phyloP scores from a whole-genome alignment of 2,329 filamentous ascomycete species.

The Orbilia oligospora region DNA sequence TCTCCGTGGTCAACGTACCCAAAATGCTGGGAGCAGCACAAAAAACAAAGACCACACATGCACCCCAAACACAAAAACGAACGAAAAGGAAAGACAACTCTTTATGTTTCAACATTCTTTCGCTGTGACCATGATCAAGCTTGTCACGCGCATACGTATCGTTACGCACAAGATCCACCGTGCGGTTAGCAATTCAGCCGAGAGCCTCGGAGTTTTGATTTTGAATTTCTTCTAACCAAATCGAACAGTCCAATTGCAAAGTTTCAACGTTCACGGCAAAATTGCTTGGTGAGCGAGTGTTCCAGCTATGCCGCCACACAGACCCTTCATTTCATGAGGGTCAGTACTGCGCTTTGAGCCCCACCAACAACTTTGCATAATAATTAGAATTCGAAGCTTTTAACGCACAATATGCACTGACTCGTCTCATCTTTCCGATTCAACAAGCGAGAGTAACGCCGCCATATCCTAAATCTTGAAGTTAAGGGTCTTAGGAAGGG shows the following conservation, averaged over 20 bases:
- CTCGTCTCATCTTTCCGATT: constrained; percentile 26
- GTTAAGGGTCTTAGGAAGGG: constrained; percentile 1
- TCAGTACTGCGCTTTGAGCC: constrained; percentile 7
- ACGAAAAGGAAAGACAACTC: background rate
- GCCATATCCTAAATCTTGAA: background rate
- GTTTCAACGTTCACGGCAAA: background rate
- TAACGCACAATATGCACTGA: background rate
- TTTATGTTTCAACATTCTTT: constrained; percentile 10
- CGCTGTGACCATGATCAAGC: background rate
- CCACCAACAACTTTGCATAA: background rate
- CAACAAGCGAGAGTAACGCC: constrained; percentile 14
- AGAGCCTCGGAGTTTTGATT: constrained; percentile 26
- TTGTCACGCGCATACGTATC: background rate
- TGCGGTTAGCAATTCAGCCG: constrained; percentile 23
- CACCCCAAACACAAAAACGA: background rate
- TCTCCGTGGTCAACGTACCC: background rate
- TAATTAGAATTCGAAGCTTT: background rate
- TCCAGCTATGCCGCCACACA: constrained; percentile 25
- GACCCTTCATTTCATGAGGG: constrained; percentile 25
- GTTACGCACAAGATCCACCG: background rate
- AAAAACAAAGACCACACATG: background rate
- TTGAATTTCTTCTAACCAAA: background rate
- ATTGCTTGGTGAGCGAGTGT: constrained; percentile 9
- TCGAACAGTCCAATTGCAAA: background rate
- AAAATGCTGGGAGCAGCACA: constrained; percentile 1